A percentile compares a stretch with the other conserved stretches of the same genome.
These are phyloP conservation scores for Wallacemonas sp. DNA, from an alignment of 208 protist genomes.

Conservation along the genomic window DNA sequence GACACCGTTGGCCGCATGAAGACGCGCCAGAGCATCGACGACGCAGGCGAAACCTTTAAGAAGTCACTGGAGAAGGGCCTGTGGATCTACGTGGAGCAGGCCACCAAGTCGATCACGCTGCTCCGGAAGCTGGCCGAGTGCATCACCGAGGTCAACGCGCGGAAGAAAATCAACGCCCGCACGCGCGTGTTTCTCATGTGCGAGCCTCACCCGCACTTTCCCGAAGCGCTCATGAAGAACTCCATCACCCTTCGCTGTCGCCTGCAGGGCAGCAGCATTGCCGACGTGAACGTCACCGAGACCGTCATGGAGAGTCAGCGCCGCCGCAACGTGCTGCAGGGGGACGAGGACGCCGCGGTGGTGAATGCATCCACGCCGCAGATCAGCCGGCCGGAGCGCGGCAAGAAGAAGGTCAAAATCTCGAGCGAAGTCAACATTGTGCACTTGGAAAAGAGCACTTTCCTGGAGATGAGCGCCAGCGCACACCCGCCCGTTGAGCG, in stretches of 20 bases:
- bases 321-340: constrained; percentile 51
- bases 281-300: constrained; percentile 67
- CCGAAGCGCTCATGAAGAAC: constrained; percentile 72
- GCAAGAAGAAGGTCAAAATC: constrained; percentile 77
- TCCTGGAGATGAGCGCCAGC: constrained; percentile 88
- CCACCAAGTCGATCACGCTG: constrained; percentile 90
- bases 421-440: constrained; percentile 89
- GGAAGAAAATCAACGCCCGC: constrained; percentile 50
- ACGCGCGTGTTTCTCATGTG: constrained; percentile 89
- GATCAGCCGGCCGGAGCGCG: constrained; percentile 30
- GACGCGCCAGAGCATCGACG: constrained; percentile 78
- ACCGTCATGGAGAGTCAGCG: constrained; percentile 63
- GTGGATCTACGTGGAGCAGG: constrained; percentile 91
- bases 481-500: constrained; percentile 49
- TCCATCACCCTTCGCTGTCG: constrained; percentile 81
- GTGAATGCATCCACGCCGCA: constrained; percentile 33
- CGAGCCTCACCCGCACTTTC: constrained; percentile 91
- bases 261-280: constrained; percentile 56
- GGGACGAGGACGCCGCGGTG: constrained; percentile 31
- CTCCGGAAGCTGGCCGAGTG: constrained; percentile 77
- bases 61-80: constrained; percentile 85
- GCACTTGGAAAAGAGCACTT: constrained; percentile 83
- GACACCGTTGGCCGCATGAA: constrained; percentile 88
- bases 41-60: constrained; percentile 67
- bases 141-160: constrained; percentile 55